A percentile compares a stretch with the other conserved stretches of the same genome.
Conservation (phyloP, 306 rosid genomes). For the Canavalia ensiformis region DNA sequence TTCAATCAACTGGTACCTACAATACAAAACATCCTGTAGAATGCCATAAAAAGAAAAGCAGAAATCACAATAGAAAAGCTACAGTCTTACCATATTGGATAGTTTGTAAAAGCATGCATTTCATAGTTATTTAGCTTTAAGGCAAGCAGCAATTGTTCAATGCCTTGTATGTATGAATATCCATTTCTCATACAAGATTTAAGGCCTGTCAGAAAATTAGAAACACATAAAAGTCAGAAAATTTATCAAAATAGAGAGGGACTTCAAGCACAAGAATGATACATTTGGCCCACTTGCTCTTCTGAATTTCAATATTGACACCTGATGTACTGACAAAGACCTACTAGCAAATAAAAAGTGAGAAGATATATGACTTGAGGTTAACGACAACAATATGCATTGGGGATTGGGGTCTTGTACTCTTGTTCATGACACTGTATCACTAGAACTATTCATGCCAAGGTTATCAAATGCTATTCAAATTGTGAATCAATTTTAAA, state of each 20-base stretch:
- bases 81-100: slow-evolving; percentile 80
- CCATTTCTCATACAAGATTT: slow-evolving; percentile 81
- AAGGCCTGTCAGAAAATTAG: slow-evolving; percentile 68
- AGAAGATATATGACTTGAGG: slow-evolving; percentile 3
- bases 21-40: slow-evolving; percentile 41
- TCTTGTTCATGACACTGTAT: background rate
- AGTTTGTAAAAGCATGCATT: slow-evolving; percentile 98
- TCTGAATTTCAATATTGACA: slow-evolving; percentile 34
- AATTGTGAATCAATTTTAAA: background rate
- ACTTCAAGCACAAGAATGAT: slow-evolving; percentile 19
- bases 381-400: background rate
- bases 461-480: background rate
- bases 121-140: slow-evolving; percentile 77
- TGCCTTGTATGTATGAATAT: slow-evolving; percentile 77
- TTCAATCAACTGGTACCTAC: slow-evolving; percentile 90
- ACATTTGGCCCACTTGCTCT: slow-evolving; percentile 6
- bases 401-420: background rate
- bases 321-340: background rate
- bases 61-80: slow-evolving; percentile 37
- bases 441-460: background rate
- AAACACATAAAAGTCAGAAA: slow-evolving; percentile 38
- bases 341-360: slow-evolving; percentile 27
- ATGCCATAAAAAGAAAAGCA: slow-evolving; percentile 29
- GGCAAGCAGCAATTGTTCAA: slow-evolving; percentile 77
- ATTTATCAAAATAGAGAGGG: slow-evolving; percentile 32